Conservation (phyloP, 2,329 filamentous ascomycete species). For the Exophiala aquamarina region DNA sequence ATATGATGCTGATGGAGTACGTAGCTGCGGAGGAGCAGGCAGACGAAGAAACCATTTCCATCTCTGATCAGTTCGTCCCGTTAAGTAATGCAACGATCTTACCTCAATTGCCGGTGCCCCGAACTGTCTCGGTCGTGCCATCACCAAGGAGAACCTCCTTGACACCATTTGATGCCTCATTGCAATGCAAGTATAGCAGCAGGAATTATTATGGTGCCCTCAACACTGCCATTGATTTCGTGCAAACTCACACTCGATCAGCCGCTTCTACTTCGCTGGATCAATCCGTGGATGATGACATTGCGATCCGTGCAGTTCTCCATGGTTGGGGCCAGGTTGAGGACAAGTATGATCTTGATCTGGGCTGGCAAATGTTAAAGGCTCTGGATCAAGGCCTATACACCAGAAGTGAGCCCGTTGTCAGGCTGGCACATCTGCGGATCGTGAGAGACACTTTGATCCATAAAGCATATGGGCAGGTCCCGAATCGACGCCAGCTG, state of each 20-base stretch:
- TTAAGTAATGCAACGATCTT: too few species aligned
- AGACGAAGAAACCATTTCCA: too few species aligned
- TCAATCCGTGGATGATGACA: conserved; percentile 9
- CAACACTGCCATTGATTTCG: not conserved
- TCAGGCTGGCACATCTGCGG: conserved; percentile 6
- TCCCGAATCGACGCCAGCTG: not conserved
- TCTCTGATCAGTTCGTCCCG: too few species aligned
- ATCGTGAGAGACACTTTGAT: conserved; percentile 4
- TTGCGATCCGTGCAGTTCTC: conserved; percentile 12
- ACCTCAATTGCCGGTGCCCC: too few species aligned
- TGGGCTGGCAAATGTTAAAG: conserved; percentile 13
- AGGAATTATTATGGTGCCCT: not conserved
- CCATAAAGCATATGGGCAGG: not conserved
- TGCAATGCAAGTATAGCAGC: not conserved
- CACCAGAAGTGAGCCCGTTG: conserved; percentile 3
- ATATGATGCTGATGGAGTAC: too few species aligned
- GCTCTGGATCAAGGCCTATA: conserved; percentile 13
- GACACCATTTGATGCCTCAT: not conserved
- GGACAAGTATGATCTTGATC: conserved; percentile 10
- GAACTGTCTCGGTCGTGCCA: too few species aligned
- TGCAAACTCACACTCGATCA: not conserved
- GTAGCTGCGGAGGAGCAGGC: too few species aligned
- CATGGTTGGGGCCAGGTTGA: conserved; percentile 10
- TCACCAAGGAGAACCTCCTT: too few species aligned
- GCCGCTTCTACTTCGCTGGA: not conserved